Evolutionary conservation across 768 basidiomycete genomes (phyloP), one percentile per base, ranked within the genome.

Genomic region (Rhizopogon vesiculosus): DNA sequence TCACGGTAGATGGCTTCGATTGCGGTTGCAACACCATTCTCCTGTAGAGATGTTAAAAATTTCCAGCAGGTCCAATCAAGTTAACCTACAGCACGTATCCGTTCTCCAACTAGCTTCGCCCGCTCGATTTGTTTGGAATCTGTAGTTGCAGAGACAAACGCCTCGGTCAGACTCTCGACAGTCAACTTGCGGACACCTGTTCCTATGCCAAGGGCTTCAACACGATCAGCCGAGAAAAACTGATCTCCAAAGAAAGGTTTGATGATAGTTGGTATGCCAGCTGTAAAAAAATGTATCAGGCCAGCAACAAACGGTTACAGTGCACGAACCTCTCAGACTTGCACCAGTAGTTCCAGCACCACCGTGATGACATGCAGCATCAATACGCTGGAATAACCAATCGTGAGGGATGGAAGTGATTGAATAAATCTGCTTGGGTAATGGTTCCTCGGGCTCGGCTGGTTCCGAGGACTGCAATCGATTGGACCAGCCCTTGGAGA

Each of bases 401-500:
- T 98, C 93, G 60, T 96, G 94, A 38, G 95, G 94, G 53, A 96
- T 81, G 4, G 93, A 91, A 18, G 86, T 78, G 56, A 98, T 87
- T 1, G 86, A 75, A 68, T 90, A 93, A 59, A 97, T 93, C 66
- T 91, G 82, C 53, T 82, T 77, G 25, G 91, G 89, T 43, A 91
- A 67, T 6, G 87, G 79, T 58, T 87, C 84, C 63, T 91, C 86
- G 0, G 77, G 73, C 60, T 90, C 87, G 2, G 78, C 59, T 29
- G 77, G 74, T 46, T 89, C 84, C 10, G 73, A 67, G 5, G 73
- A 77, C 72, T 91, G 80, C 3, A 95, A 79, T 51, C 97, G 81
- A 69, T 97, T 95, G 12, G 93, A 96, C 96, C 96, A 99, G 29
- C 96, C 96, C 72, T 98, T 98, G 25, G 95, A 98, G 33, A 99